These are phyloP conservation scores for Populus euphratica DNA, from an alignment of 345 rosid genomes.

Conservation along the genomic window DNA sequence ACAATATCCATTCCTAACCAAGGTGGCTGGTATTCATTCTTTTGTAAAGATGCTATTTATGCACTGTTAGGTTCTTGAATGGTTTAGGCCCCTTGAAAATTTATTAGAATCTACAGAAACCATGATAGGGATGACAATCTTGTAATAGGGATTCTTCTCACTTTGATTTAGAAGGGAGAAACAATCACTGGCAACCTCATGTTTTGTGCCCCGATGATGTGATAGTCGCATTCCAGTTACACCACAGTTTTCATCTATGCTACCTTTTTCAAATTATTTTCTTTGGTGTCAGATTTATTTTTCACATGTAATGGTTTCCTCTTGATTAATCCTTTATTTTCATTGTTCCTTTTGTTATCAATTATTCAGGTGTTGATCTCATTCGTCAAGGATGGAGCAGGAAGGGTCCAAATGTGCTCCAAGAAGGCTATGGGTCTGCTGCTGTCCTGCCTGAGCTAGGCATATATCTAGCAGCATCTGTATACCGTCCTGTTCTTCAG, in stretches of 20 bases:
- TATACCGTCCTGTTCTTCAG: constrained; percentile 94
- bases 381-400: constrained; percentile 90
- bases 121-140: background rate
- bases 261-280: background rate
- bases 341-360: constrained; percentile 2
- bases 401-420: constrained; percentile 68
- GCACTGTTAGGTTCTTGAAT: background rate
- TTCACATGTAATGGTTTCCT: background rate
- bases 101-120: background rate
- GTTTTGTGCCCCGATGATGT: background rate
- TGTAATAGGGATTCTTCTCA: background rate
- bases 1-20: constrained; percentile 74
- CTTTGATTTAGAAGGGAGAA: background rate
- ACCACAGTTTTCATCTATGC: background rate
- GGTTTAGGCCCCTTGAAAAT: background rate
- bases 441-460: constrained; percentile 98
- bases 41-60: constrained; percentile 1
- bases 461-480: constrained; percentile 90
- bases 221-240: background rate
- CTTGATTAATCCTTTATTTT: constrained; percentile 1
- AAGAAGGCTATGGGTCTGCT: constrained; percentile 98
- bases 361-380: constrained; percentile 58
- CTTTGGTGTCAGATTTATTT: background rate
- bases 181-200: background rate
- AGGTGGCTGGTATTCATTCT: constrained; percentile 47